Evolutionary conservation across 805 yeast species (phyloP).

Genomic region (Kurtzmaniella fragi): DNA sequence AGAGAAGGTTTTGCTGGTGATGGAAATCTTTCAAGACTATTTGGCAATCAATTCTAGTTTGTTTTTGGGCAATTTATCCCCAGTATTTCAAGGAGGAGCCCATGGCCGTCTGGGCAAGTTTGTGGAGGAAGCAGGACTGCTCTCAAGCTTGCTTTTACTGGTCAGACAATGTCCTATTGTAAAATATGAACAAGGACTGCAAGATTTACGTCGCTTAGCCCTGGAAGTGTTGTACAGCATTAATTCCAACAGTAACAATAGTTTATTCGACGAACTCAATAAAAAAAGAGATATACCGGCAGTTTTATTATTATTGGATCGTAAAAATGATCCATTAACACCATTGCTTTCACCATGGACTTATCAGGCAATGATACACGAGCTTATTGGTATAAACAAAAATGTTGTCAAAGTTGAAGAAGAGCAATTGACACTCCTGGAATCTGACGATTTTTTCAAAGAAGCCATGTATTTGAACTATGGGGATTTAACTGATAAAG

Average conservation of each 20-base stretch:
- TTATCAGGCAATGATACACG: slow-evolving; percentile 96
- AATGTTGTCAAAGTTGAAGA: slow-evolving; percentile 69
- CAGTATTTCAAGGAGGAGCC: slow-evolving; percentile 23
- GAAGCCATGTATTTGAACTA: slow-evolving; percentile 86
- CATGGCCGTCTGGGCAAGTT: slow-evolving; percentile 38
- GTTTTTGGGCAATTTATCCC: slow-evolving; percentile 28
- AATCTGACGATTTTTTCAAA: slow-evolving; percentile 70
- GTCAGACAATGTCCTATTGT: slow-evolving; percentile 75
- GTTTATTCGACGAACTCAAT: slow-evolving; percentile 62
- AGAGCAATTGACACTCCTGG: slow-evolving; percentile 45
- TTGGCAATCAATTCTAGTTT: slow-evolving; percentile 67
- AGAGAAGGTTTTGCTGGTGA: slow-evolving; percentile 70
- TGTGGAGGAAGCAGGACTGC: slow-evolving; percentile 30
- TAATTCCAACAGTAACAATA: slow-evolving; percentile 47
- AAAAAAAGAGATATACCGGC: slow-evolving; percentile 64
- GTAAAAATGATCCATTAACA: slow-evolving; percentile 88
- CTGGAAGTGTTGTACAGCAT: slow-evolving; percentile 57
- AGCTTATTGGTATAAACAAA: slow-evolving; percentile 74
- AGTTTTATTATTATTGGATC: slow-evolving; percentile 67
- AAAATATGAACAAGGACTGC: slow-evolving; percentile 69
- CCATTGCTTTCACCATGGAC: slow-evolving; percentile 96
- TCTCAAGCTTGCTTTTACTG: slow-evolving; percentile 61
- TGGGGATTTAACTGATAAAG: slow-evolving; percentile 88
- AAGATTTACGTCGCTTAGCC: slow-evolving; percentile 61
- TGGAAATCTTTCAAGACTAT: slow-evolving; percentile 84